These are phyloP conservation scores for Nepenthes alata DNA, from an alignment of 179 eudicot species.

Conservation along the genomic window DNA sequence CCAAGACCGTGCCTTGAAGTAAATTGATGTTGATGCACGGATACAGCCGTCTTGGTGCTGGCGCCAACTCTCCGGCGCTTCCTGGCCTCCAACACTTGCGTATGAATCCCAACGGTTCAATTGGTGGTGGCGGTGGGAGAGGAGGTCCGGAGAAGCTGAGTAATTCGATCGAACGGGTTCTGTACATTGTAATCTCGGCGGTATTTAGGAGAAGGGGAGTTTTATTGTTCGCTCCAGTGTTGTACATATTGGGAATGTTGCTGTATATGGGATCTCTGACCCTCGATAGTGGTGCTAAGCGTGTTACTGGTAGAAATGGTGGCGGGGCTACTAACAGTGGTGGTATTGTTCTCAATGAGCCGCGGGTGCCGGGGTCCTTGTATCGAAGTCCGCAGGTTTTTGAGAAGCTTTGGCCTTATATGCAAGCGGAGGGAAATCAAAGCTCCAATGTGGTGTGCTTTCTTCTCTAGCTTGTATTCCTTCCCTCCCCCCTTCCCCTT, in stretches of 20 bases:
- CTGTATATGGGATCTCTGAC: constrained; percentile 75
- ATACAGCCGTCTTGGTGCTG: constrained; percentile 43
- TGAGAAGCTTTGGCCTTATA: constrained; percentile 57
- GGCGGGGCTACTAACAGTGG: constrained; percentile 17
- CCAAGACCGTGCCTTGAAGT: background rate
- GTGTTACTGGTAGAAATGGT: constrained; percentile 10
- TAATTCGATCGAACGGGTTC: constrained; percentile 52
- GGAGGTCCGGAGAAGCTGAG: constrained; percentile 31
- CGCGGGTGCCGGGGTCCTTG: constrained; percentile 55
- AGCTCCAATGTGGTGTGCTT: constrained; percentile 56
- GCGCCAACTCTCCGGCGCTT: constrained; percentile 32
- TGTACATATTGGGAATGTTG: constrained; percentile 80
- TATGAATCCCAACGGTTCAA: constrained; percentile 34
- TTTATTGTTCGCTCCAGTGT: constrained; percentile 63
- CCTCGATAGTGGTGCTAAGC: constrained; percentile 32
- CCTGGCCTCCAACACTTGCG: constrained; percentile 41
- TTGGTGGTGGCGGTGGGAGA: constrained; percentile 13
- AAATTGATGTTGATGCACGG: constrained; percentile 46
- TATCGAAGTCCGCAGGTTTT: constrained; percentile 84
- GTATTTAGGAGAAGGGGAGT: constrained; percentile 74
- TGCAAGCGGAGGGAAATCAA: constrained; percentile 50
- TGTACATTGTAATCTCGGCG: constrained; percentile 45
- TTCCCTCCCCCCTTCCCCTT: too few relatives aligned
- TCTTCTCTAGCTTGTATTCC: background rate
- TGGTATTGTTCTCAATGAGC: constrained; percentile 36